phyloP scores from a whole-genome alignment of 1,139 yeast species.

The Candida dubliniensis region DNA sequence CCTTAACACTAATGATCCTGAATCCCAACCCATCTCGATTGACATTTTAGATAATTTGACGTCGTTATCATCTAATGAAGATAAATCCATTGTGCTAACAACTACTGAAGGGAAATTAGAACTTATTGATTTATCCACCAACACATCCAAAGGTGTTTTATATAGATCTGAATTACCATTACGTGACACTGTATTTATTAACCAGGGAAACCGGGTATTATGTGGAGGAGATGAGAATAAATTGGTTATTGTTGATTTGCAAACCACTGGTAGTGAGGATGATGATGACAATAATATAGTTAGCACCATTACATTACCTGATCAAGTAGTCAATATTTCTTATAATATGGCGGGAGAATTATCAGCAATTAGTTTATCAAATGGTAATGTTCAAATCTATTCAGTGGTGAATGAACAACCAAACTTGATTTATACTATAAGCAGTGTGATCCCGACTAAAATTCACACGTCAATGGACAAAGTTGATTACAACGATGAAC shows the following conservation, averaged over 20 bases:
- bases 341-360: constrained; percentile 60
- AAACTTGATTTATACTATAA: constrained; percentile 39
- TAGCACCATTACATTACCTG: constrained; percentile 39
- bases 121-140: constrained; percentile 22
- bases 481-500: constrained; percentile 38
- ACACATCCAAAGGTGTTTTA: constrained; percentile 26
- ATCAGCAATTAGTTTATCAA: constrained; percentile 45
- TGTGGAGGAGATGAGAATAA: constrained; percentile 79
- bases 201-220: constrained; percentile 67
- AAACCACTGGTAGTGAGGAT: constrained; percentile 1
- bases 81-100: constrained; percentile 27
- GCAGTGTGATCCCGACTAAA: constrained; percentile 38
- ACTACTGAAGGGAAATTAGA: constrained; percentile 40
- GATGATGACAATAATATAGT: constrained; percentile 27
- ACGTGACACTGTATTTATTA: constrained; percentile 64
- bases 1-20: constrained; percentile 45
- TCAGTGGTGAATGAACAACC: constrained; percentile 52
- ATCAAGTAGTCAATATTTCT: constrained; percentile 59
- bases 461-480: constrained; percentile 37
- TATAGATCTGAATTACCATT: constrained; percentile 60
- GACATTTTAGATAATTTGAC: constrained; percentile 50
- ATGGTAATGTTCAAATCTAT: constrained; percentile 66
- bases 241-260: constrained; percentile 53
- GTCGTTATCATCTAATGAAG: constrained; percentile 24
- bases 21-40: constrained; percentile 55